phyloP scores from a whole-genome alignment of 495 filamentous ascomycete species.

The Podospora sp. region DNA sequence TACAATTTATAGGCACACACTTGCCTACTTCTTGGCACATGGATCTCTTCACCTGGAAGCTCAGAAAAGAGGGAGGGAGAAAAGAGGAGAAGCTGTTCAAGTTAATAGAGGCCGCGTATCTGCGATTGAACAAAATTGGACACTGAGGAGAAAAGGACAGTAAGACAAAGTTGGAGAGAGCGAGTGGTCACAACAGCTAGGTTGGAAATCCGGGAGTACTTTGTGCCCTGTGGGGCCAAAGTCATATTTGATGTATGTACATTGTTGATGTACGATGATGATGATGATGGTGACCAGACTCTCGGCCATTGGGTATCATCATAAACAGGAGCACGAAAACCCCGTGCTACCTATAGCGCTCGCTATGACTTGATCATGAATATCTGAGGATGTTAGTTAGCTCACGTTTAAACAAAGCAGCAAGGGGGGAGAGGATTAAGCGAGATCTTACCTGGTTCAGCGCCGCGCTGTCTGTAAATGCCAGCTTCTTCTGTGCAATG shows the following conservation, averaged over 20 bases:
- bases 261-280: background rate
- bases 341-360: background rate
- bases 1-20: no score
- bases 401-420: background rate
- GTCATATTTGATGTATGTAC: background rate
- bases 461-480: conserved; percentile 68
- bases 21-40: no score
- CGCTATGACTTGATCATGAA: conserved; percentile 67
- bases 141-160: no score
- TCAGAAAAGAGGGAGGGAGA: no score
- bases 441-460: conserved; percentile 71
- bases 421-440: background rate
- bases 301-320: conserved; percentile 4
- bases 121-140: no score
- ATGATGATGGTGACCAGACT: background rate
- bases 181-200: no score
- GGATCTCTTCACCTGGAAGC: no score
- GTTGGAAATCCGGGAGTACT: no score
- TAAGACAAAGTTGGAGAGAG: no score
- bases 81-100: no score
- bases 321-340: background rate
- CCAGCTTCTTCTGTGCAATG: conserved; percentile 78
- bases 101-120: no score
- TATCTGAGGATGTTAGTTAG: conserved; percentile 58
- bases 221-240: background rate